These are phyloP conservation scores for Monosporozyma aquatica DNA, from an alignment of 805 yeast genomes.

Conservation along the genomic window DNA sequence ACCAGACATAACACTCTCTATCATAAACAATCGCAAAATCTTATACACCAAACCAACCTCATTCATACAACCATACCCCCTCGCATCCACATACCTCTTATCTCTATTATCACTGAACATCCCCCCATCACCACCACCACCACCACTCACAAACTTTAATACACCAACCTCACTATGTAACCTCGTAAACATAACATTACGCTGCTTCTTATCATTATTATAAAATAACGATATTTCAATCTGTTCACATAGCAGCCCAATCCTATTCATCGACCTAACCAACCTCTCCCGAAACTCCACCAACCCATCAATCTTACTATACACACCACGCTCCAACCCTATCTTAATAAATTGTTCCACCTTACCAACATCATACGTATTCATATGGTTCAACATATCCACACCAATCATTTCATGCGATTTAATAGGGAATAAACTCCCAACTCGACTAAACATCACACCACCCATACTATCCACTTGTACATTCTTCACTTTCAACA, in stretches of 20 bases:
- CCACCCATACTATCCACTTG: slow-evolving; percentile 67
- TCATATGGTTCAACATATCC: slow-evolving; percentile 32
- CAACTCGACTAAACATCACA: slow-evolving; percentile 40
- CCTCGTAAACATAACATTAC: slow-evolving; percentile 12
- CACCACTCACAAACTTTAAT: too few relatives aligned
- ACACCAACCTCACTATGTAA: slow-evolving; percentile 16
- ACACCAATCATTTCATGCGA: slow-evolving; percentile 21
- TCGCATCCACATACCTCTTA: too few relatives aligned
- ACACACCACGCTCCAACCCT: slow-evolving; percentile 52
- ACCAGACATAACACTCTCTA: too few relatives aligned
- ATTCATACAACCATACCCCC: slow-evolving; percentile 8
- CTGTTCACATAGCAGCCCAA: slow-evolving; percentile 22
- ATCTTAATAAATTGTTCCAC: slow-evolving; percentile 43
- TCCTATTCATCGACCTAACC: slow-evolving; percentile 40
- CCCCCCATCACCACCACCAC: background rate
- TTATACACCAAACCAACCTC: slow-evolving; percentile 9
- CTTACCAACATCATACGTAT: slow-evolving; percentile 43
- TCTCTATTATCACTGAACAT: slow-evolving; percentile 17
- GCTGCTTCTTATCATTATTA: slow-evolving; percentile 24
- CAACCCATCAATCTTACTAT: slow-evolving; percentile 60
- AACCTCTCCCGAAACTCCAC: slow-evolving; percentile 49
- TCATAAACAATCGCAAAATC: too few relatives aligned
- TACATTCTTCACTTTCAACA: slow-evolving; percentile 57
- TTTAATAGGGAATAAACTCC: slow-evolving; percentile 38
- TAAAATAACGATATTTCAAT: slow-evolving; percentile 23